Conservation (phyloP, 1,284 basidiomycete genomes). For the Trichosporon faecale region DNA sequence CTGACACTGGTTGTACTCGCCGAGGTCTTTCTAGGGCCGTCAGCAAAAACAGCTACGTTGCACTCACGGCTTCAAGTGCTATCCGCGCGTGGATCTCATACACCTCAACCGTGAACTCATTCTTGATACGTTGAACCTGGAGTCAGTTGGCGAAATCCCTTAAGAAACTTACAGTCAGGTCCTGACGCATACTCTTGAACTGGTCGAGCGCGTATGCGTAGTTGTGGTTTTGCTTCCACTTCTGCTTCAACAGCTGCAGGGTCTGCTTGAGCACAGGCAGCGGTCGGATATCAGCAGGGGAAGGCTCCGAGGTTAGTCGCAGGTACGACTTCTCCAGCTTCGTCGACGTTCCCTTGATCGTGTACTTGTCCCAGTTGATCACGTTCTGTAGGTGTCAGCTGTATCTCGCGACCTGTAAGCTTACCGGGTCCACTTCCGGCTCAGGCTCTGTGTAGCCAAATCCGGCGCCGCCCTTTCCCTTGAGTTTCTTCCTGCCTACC, state of each 20-base stretch:
- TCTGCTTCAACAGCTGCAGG: conserved; percentile 77
- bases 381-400: conserved; percentile 65
- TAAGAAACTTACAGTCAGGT: conserved; percentile 75
- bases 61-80: conserved; percentile 81
- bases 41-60: neutral
- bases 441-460: conserved; percentile 39
- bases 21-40: conserved; percentile 75
- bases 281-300: conserved; percentile 89
- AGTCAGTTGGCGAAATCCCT: conserved; percentile 6
- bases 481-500: conserved; percentile 43
- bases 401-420: conserved; percentile 22
- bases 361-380: conserved; percentile 92
- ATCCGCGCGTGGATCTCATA: conserved; percentile 99
- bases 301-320: conserved; percentile 93
- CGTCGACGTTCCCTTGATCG: conserved; percentile 85
- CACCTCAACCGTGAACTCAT: conserved; percentile 94
- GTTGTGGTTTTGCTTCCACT: conserved; percentile 78
- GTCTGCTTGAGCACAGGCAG: conserved; percentile 80
- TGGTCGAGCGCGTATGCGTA: conserved; percentile 94
- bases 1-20: conserved; percentile 99
- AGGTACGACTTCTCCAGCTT: conserved; percentile 95
- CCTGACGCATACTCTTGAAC: conserved; percentile 95
- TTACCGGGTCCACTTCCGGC: conserved; percentile 53
- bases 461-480: conserved; percentile 31
- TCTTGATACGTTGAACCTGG: conserved; percentile 99